Evolutionary conservation across 108 stramenopile genomes (phyloP).

Genomic region (Parietichytrium sp.): DNA sequence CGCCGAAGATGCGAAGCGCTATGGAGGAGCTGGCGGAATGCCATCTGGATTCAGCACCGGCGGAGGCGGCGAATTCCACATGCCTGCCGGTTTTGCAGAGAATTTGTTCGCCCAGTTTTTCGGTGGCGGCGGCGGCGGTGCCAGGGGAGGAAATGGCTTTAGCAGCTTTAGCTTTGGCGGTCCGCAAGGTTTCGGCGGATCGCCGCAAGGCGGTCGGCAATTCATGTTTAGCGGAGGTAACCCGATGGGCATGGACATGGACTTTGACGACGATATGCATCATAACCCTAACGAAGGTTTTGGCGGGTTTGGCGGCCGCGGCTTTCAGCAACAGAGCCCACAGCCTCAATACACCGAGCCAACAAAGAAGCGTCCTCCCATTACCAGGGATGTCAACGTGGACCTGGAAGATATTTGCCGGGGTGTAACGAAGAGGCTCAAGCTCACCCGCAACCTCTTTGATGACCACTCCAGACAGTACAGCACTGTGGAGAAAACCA

Average conservation of each 20-base stretch:
- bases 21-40: background rate
- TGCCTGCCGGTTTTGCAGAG: constrained; percentile 51
- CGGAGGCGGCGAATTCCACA: constrained; percentile 13
- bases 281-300: background rate
- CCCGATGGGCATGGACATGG: too few relatives aligned
- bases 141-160: constrained; percentile 11
- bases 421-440: constrained; percentile 91
- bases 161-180: constrained; percentile 60
- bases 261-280: constrained; percentile 33
- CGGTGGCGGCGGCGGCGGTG: constrained; percentile 71
- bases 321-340: background rate
- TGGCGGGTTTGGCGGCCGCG: background rate
- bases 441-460: constrained; percentile 84
- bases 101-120: constrained; percentile 95
- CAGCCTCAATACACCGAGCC: background rate
- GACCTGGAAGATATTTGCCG: constrained; percentile 95
- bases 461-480: constrained; percentile 76
- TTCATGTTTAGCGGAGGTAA: too few relatives aligned
- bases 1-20: constrained; percentile 3
- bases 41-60: constrained; percentile 6
- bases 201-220: too few relatives aligned
- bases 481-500: constrained; percentile 79
- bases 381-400: constrained; percentile 89
- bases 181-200: too few relatives aligned
- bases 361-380: constrained; percentile 85